These are phyloP conservation scores for Neonectria sp. DNA, from an alignment of 2,329 filamentous ascomycete species.

Conservation along the genomic window DNA sequence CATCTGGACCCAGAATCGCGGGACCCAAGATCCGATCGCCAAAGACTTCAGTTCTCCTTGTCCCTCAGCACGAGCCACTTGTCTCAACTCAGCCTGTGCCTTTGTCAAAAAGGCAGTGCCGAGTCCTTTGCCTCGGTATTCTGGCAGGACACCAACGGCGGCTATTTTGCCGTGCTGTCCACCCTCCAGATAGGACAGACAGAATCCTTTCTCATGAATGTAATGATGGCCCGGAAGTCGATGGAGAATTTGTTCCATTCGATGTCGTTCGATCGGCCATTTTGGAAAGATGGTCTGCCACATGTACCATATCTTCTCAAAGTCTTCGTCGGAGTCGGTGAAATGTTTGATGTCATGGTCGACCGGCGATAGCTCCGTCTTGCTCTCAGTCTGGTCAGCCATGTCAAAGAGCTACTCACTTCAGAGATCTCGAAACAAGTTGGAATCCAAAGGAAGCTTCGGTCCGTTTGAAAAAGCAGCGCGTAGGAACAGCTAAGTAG, in stretches of 20 bases:
- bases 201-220: slow-evolving; percentile 39
- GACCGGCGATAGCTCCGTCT: neutral
- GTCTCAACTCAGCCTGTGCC: slow-evolving; percentile 10
- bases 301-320: slow-evolving; percentile 34
- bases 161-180: slow-evolving; percentile 31
- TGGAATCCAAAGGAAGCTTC: neutral
- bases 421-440: neutral
- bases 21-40: slow-evolving; percentile 38
- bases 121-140: slow-evolving; percentile 36
- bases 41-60: slow-evolving; percentile 27
- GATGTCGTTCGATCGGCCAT: slow-evolving; percentile 35
- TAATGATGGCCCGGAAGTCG: slow-evolving; percentile 24
- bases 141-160: slow-evolving; percentile 39
- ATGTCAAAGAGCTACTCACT: neutral
- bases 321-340: slow-evolving; percentile 33
- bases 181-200: slow-evolving; percentile 29
- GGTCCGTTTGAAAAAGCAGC: neutral
- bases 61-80: neutral
- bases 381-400: neutral
- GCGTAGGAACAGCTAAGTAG: neutral
- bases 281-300: slow-evolving; percentile 42
- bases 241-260: slow-evolving; percentile 31
- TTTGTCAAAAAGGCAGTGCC: slow-evolving; percentile 36
- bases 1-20: slow-evolving; percentile 44
- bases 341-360: slow-evolving; percentile 31